Evolutionary conservation across 176 grass and related monocot genomes (phyloP), one percentile per base, ranked within the genome.

Genomic region (Thinopyrum elongatum): DNA sequence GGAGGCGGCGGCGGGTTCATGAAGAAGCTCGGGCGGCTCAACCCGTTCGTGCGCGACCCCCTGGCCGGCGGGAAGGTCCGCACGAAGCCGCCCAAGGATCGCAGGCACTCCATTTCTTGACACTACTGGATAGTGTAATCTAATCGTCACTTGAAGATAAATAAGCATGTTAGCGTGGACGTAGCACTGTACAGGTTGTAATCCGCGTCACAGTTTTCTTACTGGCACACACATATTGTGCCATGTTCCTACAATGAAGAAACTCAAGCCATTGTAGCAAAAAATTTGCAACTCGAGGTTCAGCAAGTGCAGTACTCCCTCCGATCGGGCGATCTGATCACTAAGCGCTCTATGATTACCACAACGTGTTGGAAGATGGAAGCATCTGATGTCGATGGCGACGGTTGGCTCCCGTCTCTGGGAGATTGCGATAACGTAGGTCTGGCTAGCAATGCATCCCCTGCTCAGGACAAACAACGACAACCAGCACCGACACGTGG

Each of bases 101-200:
- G 97, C 38, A 99, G 97, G 83, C 90, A 93, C 89, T 99, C 97
- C 15, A 92, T 97, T 44, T 97, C 95, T 2, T 8, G 46, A 49
- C 46, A 49, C 46, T 46, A 8, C 4, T 6, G 26, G 15, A 51
- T 17, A 5, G 47, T 63, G 26, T 29, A 28, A 65, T 4, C 16
- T n/a, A 66, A 34, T 26, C 22, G 7, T 59, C 23, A 15, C 15
- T 28, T 29, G 73, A 77, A 62, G 61, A 57, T 82, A 65, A 74
- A 38, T 75, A 74, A 71, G 65, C 51, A 17, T 78, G 6, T 6
- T 31, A 49, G 25, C 36, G 25, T 82, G 23, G 79, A 59, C 9
- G 27, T 60, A 70, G 19, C 42, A 71, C 22, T 46, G 73, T 76
- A 59, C 10, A 70, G 76, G 0, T 42, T 84, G 25, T 74, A 64